Base-by-base conservation (phyloP, 164 flowering plant genomes). In the Nymphaea colorata region DNA sequence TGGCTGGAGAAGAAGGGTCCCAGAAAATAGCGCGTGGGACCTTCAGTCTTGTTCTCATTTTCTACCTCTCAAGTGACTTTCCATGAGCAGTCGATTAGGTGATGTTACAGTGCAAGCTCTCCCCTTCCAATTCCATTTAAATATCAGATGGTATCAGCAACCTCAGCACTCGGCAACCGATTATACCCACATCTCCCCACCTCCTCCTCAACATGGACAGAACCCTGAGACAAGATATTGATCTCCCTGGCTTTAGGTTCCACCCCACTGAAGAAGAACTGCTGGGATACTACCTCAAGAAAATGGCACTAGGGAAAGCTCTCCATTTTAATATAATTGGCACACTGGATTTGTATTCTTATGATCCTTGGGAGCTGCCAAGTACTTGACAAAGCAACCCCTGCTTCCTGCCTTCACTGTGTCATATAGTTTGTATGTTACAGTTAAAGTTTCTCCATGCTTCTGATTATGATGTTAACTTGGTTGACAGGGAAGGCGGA, bases 231-330 rank as follows among this genome's bases (percentile, higher is more conserved):
- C 2, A 64, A 66, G 42, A 82, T 82, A 64, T 63, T 2, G 82
- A 81, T 3, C 83, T 93, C 42, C 98, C 98, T 0, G 98, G 97
- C 0, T 93, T 93, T 64, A 71, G 98, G 44, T 93, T 93, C 69
- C 97, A 93, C 64, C 98, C 98, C 0, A 93, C 98, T 0, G 98
- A 93, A 66, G 96, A 93, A 70, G 98, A 93, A 72, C 91, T 93
- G 42, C 85, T 91, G 18, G 81, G 82, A 5, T 93, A 84, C 73
- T 93, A 93, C 76, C 96, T 93, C 67, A 85, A 72, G 59, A 85
- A 77, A 18, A 65, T 77, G 61, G 71, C 86, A 36, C 75, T 44
- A 8, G 93, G 93, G 3, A 86, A 84, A 36, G 83, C 73, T 59
- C 61, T 73, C 44, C 76, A 70, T 3, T 77, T 65, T 11, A 84